Evolutionary conservation across 805 yeast genomes (phyloP).

Genomic region (Candida maesae): DNA sequence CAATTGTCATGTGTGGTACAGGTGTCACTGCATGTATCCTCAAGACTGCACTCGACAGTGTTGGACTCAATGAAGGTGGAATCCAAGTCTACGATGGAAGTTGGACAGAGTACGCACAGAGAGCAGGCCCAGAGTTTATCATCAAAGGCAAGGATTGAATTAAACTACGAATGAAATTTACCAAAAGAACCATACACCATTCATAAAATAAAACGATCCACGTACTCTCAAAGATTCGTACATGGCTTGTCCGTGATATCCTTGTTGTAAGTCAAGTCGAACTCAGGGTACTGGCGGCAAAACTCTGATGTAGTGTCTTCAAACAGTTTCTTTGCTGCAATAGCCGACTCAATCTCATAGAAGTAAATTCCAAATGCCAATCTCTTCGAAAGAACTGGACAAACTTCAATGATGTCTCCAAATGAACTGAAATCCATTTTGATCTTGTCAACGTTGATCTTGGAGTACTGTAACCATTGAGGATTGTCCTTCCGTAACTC

Average conservation of each 20-base stretch:
- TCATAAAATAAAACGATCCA: neutral
- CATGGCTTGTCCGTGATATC: slow-evolving; percentile 64
- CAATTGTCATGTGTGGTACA: slow-evolving; percentile 90
- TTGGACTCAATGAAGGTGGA: slow-evolving; percentile 41
- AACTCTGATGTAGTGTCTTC: slow-evolving; percentile 33
- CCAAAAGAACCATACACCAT: too few species aligned
- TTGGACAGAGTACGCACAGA: slow-evolving; percentile 85
- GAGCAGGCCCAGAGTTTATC: slow-evolving; percentile 57
- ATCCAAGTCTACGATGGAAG: slow-evolving; percentile 78
- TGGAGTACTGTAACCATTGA: slow-evolving; percentile 32
- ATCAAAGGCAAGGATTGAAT: slow-evolving; percentile 34
- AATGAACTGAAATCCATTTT: slow-evolving; percentile 47
- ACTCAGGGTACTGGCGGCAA: slow-evolving; percentile 45
- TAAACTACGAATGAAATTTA: too few species aligned
- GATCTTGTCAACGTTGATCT: slow-evolving; percentile 43
- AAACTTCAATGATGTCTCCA: slow-evolving; percentile 59
- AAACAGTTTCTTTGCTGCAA: slow-evolving; percentile 49
- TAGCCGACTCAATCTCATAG: slow-evolving; percentile 55
- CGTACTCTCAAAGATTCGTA: slow-evolving; percentile 9
- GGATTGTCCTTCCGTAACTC: neutral
- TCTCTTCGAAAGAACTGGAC: slow-evolving; percentile 65
- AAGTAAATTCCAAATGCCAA: slow-evolving; percentile 59
- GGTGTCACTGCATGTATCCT: slow-evolving; percentile 94
- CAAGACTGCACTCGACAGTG: slow-evolving; percentile 65
- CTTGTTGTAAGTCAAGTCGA: slow-evolving; percentile 64